Percentiles rank a stretch among this genome's conserved stretches.
phyloP scores from a whole-genome alignment of 1,139 yeast species.

The Yamadazyma triangularis region DNA sequence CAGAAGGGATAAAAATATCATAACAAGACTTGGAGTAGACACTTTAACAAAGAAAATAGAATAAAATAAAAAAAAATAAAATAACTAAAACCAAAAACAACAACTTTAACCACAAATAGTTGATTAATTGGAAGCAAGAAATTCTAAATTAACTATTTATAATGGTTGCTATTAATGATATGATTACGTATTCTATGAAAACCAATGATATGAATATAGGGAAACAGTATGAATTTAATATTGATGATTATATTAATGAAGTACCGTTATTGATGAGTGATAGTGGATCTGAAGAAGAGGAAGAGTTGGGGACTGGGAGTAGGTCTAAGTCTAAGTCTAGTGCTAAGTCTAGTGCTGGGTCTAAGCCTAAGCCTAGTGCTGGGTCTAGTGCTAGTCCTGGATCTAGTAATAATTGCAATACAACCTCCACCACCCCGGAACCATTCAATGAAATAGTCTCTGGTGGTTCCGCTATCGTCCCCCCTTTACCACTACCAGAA shows the following conservation, averaged over 20 bases:
- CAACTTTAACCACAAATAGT: too few relatives aligned
- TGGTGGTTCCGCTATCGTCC: background rate
- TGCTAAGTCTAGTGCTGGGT: background rate
- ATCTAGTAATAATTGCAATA: constrained; percentile 11
- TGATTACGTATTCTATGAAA: too few relatives aligned
- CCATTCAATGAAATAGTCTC: background rate
- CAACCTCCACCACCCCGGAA: constrained; percentile 68
- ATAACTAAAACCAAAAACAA: too few relatives aligned
- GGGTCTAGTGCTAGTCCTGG: background rate
- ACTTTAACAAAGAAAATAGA: too few relatives aligned
- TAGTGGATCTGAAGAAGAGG: constrained; percentile 10
- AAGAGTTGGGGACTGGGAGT: constrained; percentile 9
- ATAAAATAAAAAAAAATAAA: too few relatives aligned
- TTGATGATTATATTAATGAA: constrained; percentile 13
- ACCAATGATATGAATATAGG: too few relatives aligned
- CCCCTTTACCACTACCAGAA: background rate
- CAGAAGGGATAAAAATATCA: too few relatives aligned
- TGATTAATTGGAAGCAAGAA: background rate
- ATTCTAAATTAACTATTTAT: too few relatives aligned
- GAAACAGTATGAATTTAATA: constrained; percentile 8
- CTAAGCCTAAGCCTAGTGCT: background rate
- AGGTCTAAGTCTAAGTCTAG: background rate
- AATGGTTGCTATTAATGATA: too few relatives aligned
- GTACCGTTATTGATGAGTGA: constrained; percentile 12
- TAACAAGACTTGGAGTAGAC: too few relatives aligned